These are phyloP conservation scores for Diutina ranongensis DNA, from an alignment of 1,139 yeast genomes.

Conservation along the genomic window DNA sequence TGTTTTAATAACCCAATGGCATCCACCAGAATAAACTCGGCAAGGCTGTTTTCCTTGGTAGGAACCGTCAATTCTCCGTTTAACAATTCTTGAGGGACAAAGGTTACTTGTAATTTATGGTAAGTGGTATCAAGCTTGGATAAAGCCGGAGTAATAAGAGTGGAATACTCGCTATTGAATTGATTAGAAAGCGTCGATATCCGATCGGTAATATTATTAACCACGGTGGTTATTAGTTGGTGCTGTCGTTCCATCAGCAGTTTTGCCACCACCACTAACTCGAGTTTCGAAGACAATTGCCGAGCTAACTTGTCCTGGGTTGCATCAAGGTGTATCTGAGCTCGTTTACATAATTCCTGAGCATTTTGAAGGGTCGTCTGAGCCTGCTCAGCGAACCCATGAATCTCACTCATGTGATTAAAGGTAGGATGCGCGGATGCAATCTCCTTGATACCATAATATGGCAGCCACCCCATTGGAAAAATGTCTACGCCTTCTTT, in stretches of 20 bases:
- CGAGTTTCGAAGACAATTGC: neutral
- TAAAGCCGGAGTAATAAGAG: neutral
- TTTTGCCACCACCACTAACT: neutral
- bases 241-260: neutral
- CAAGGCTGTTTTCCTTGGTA: neutral
- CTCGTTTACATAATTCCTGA: neutral
- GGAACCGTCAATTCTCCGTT: neutral
- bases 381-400: conserved; percentile 5
- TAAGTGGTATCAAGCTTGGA: neutral
- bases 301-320: neutral
- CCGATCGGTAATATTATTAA: neutral
- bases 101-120: neutral
- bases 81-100: neutral
- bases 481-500: conserved; percentile 20
- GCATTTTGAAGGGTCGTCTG: conserved; percentile 1
- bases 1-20: neutral
- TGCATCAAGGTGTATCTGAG: neutral
- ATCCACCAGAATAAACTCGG: conserved; percentile 1
- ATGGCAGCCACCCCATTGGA: conserved; percentile 8
- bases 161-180: neutral
- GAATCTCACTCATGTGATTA: neutral
- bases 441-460: neutral
- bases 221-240: neutral
- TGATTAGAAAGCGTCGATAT: too few species aligned
- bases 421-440: neutral